Conservation (phyloP, 306 rosid species). For the Fragaria iinumae region DNA sequence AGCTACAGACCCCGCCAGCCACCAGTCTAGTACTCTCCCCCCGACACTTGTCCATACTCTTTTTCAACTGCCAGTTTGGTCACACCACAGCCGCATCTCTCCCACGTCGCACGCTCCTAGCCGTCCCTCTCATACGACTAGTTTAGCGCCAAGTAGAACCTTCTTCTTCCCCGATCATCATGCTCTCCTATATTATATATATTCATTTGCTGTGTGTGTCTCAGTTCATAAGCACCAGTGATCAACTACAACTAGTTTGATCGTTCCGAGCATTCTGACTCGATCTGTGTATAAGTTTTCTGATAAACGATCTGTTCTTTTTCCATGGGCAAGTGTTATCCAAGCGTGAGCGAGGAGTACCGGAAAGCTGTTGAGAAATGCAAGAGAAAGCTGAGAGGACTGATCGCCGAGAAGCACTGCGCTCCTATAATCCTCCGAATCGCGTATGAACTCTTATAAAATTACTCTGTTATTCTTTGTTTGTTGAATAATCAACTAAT, state of each 20-base stretch:
- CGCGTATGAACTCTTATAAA: conserved; percentile 35
- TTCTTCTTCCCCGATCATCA: background rate
- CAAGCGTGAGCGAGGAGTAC: conserved; percentile 49
- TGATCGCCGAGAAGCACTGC: conserved; percentile 54
- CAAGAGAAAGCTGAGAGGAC: conserved; percentile 60
- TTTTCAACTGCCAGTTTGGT: too few relatives aligned
- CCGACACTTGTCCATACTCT: too few relatives aligned
- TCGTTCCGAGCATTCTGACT: background rate
- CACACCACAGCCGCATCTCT: background rate
- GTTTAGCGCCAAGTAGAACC: conserved; percentile 16
- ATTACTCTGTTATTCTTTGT: background rate
- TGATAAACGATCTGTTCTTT: background rate
- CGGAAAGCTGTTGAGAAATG: conserved; percentile 49
- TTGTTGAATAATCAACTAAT: background rate
- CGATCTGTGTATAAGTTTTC: background rate
- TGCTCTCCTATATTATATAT: background rate
- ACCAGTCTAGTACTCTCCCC: too few relatives aligned
- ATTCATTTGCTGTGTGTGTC: background rate
- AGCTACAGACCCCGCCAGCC: too few relatives aligned
- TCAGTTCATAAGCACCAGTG: background rate
- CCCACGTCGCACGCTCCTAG: background rate
- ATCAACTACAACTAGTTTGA: background rate
- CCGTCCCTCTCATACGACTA: background rate
- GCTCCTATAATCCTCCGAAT: conserved; percentile 63
- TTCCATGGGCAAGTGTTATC: conserved; percentile 35